Evolutionary conservation across 352 stramenopile species (phyloP), one percentile per base, ranked within the genome.

Genomic region (Phytophthora quininea): DNA sequence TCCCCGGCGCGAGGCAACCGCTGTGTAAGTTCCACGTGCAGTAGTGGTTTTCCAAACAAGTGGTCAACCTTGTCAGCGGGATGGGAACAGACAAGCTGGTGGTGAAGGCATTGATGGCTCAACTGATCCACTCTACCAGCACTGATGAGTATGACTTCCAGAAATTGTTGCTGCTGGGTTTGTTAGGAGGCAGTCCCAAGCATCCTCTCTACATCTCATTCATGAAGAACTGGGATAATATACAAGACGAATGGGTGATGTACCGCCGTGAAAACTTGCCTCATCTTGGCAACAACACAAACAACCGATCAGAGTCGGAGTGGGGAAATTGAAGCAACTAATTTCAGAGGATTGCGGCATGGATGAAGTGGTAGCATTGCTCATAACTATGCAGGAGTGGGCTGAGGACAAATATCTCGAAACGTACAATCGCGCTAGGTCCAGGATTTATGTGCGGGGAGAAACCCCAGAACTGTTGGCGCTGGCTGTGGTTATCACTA

Each of bases 221-320:
- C 27, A 61, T 64, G 40, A 40, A 60, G 12, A 50, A 71, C n/a
- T 62, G 43, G 51, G 56, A 62, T 10, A 14, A 51, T 11, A 67
- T n/a, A 0, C 53, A 43, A 3, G 51, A 67, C 2, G 57, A 58
- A 37, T 71, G 33, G 52, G 45, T 62, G 0, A 54, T 62, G 33
- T 61, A 54, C 24, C 37, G 55, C 9, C 54, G 48, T 0, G 40
- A 49, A 24, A 51, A 46, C 9, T 40, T 71, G 24, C 54, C 50
- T 2, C 63, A 71, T 12, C 24, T 51, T 10, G 54, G 43, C 12
- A 66, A 66, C 19, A 35, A 66, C 19, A 65, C 62, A 3, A 61
- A 70, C 49, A 70, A 70, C 29, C 45, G 45, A 0, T 31, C 64
- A 0, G 62, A 69, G 10, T 59, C 54, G 2, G 55, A 69, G 54